Base-by-base conservation (phyloP, 2,329 filamentous ascomycete genomes). In the Hirsutella thompsonii region DNA sequence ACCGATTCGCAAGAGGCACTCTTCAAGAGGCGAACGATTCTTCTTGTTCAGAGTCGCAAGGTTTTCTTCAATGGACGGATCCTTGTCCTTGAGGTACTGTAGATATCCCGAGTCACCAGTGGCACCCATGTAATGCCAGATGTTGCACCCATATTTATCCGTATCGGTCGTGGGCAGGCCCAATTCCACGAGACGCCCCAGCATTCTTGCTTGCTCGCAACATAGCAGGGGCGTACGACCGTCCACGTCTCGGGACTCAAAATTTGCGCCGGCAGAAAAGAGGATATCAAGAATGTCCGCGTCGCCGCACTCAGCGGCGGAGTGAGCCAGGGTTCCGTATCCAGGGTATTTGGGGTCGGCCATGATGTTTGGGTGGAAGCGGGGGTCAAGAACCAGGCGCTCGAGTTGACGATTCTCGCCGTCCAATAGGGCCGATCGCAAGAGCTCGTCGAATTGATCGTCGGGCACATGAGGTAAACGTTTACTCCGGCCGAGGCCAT, bases 101-200 rank as follows among this genome's bases (percentile, higher is more conserved):
- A 64, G 46, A 4, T 61, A 41, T 0, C 20, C 23, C 2, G 42
- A 32, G 29, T 62, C 60, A 18, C 55, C 54, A 2, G 57, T 59
- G 8, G 55, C 54, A 1, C 60, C 61, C 2, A 53, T 54, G 10
- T 56, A 52, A 41, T 65, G 62, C 62, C 62, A 65, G 10, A 64
- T 54, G 21, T 53, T 65, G 21, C 55, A 54, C 0, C 57, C 58
- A 2, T 50, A 42, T 1, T 50, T 38, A 36, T 64, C 61, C 2
- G 43, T 45, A 3, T 54, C 53, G 4, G 49, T 52, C 1, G 60
- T 62, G 6, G 47, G 40, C 1, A 52, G 54, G 0, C 49, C 47
- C 16, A 57, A 42, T 10, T 52, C 37, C 13, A 61, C 47, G 2
- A 64, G 45, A 13, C 50, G 46, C 1, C 45, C 39, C 10, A 64